These are phyloP conservation scores for Hypoxylon fuscum DNA, from an alignment of 495 filamentous ascomycete species.

Conservation along the genomic window DNA sequence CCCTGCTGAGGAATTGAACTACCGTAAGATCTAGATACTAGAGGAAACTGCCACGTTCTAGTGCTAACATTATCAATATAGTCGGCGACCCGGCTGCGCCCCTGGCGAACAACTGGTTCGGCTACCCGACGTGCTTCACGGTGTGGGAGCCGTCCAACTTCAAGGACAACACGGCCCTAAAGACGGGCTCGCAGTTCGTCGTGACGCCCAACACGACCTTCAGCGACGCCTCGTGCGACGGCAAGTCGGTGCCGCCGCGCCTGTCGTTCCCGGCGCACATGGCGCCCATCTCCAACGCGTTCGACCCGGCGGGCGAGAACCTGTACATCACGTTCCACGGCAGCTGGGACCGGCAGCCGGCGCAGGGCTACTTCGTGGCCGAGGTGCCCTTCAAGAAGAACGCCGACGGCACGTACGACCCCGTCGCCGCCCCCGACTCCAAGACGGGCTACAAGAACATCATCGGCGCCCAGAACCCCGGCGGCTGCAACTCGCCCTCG, in stretches of 20 bases:
- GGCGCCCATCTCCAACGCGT: conserved; percentile 63
- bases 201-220: conserved; percentile 54
- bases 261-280: conserved; percentile 65
- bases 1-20: conserved; percentile 77
- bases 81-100: conserved; percentile 63
- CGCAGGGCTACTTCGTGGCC: conserved; percentile 63
- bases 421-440: conserved; percentile 44
- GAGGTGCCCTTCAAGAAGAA: conserved; percentile 55
- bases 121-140: conserved; percentile 73
- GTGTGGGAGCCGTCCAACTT: conserved; percentile 64
- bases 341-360: conserved; percentile 62
- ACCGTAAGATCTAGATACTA: conserved; percentile 53
- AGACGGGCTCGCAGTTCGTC: conserved; percentile 61
- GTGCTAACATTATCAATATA: conserved; percentile 39
- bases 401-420: conserved; percentile 47
- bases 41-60: conserved; percentile 14
- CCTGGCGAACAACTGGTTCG: conserved; percentile 58
- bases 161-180: conserved; percentile 53
- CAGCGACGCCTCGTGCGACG: conserved; percentile 58
- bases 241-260: conserved; percentile 54
- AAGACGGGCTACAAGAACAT: conserved; percentile 47
- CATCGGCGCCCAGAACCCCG: conserved; percentile 41
- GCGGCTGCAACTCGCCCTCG: conserved; percentile 38
- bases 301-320: conserved; percentile 51
- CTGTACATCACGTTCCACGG: conserved; percentile 68